These are phyloP conservation scores for Fusarium oxysporum DNA, from an alignment of 2,329 filamentous ascomycete species.

Conservation along the genomic window DNA sequence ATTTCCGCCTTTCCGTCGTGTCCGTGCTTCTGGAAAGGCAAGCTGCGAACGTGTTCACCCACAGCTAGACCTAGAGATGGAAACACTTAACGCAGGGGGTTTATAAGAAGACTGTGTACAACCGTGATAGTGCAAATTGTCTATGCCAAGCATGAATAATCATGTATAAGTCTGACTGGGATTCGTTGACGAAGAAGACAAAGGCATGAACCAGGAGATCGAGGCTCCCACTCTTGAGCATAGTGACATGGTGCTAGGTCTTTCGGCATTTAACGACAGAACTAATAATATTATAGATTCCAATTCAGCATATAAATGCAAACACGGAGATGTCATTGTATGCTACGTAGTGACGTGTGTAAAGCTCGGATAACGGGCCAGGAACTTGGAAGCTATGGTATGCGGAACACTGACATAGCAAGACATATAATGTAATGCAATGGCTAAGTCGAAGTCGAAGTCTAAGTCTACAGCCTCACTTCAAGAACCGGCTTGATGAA, in stretches of 20 bases:
- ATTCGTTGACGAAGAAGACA: neutral
- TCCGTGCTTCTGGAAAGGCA: conserved; percentile 33
- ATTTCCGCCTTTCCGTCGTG: conserved; percentile 40
- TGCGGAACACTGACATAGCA: conserved; percentile 28
- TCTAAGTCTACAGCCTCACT: conserved; percentile 40
- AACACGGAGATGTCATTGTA: conserved; percentile 5
- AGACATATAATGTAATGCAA: conserved; percentile 38
- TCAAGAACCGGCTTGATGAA: conserved; percentile 21
- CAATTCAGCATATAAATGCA: conserved; percentile 3
- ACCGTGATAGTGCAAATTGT: neutral
- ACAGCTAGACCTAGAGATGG: conserved; percentile 32
- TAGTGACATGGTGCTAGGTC: neutral
- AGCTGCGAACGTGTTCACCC: conserved; percentile 37
- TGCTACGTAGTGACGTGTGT: conserved; percentile 13
- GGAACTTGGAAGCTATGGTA: conserved; percentile 29
- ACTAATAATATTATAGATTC: neutral
- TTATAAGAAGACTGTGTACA: conserved; percentile 13
- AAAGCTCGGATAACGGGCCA: conserved; percentile 13
- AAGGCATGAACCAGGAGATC: conserved; percentile 1
- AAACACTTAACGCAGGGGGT: conserved; percentile 19
- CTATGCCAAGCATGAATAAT: conserved; percentile 7
- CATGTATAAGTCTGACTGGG: conserved; percentile 6
- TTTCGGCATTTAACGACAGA: neutral
- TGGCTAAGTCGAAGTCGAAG: conserved; percentile 8
- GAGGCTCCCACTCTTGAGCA: neutral